Percentiles rank a stretch among this genome's conserved stretches.
Evolutionary conservation across 371 early-diverging fungal genomes (phyloP).

Genomic region (Rhizopus arrhizus): DNA sequence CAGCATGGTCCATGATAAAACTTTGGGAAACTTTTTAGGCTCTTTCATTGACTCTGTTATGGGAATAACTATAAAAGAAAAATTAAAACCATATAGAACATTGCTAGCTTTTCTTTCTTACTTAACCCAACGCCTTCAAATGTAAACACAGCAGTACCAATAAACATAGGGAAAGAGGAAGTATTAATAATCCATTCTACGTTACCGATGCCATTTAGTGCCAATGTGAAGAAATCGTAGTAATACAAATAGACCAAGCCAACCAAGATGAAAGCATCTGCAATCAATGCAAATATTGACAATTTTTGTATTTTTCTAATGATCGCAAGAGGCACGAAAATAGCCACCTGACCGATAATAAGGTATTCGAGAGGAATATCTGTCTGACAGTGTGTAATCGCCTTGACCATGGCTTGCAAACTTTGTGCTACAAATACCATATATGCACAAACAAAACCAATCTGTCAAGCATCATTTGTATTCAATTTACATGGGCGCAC

Average conservation of each 20-base stretch:
- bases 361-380: constrained; percentile 51
- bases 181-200: constrained; percentile 69
- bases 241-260: constrained; percentile 80
- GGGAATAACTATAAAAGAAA: constrained; percentile 52
- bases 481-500: background rate
- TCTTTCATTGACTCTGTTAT: constrained; percentile 78
- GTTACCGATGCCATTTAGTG: constrained; percentile 62
- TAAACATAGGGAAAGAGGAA: constrained; percentile 75
- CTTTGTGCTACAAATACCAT: constrained; percentile 88
- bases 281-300: constrained; percentile 76
- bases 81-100: background rate
- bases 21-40: constrained; percentile 76
- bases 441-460: constrained; percentile 87
- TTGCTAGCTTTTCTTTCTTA: constrained; percentile 21
- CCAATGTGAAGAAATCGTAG: constrained; percentile 62
- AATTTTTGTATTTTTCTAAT: constrained; percentile 82
- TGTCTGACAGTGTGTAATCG: constrained; percentile 58
- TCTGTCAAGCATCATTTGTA: constrained; percentile 33
- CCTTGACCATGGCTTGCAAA: constrained; percentile 67
- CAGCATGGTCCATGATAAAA: constrained; percentile 70
- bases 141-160: constrained; percentile 89
- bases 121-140: constrained; percentile 88
- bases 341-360: constrained; percentile 68
- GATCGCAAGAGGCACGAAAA: constrained; percentile 82
- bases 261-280: constrained; percentile 81